Evolutionary conservation across 140 eudicot genomes (phyloP), one percentile per base, ranked within the genome.

Genomic region (Anethum foeniculum): DNA sequence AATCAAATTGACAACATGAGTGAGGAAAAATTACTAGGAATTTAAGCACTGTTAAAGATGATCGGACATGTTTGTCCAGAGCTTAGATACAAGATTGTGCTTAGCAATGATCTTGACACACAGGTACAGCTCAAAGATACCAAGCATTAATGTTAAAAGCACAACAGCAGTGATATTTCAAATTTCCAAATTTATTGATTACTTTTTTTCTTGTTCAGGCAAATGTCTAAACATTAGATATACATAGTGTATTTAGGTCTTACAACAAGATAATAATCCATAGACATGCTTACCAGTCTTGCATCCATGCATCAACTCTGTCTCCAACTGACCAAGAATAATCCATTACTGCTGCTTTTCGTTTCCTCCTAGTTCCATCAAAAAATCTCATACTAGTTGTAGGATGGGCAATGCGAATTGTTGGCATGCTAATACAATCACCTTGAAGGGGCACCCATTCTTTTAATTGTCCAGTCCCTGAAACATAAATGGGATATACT

Each of bases 361-460:
- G 88, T 85, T 97, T 91, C 90, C 93, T 96, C 86, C 89, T 91
- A 44, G 88, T 86, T 65, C 90, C 90, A 64, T 93, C 97, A 76
- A 83, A 62, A 62, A 62, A 82, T 69, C 60, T 85, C 89, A 87
- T 47, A 52, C 84, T 58, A 76, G 93, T 88, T 80, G 85, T 77
- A 79, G 91, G 91, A 86, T 88, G 96, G 68, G 97, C 85, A 80
- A 90, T 60, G 19, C 99, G 97, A 74, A 96, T 81, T 85, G 51
- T 87, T 32, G 99, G 99, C 56, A 89, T 79, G 64, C 85, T 83
- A 0, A 71, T 82, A 74, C 84, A 28, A 68, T 68, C 91, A 76
- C 68, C 82, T 85, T 91, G 97, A 76, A 96, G 82, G 51, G 96
- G 84, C 25, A 93, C 85, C 98, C 98, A 96, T 77, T 96, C 99